Base-by-base conservation (phyloP, 441 rosid genomes). In the Aleurites moluccanus region DNA sequence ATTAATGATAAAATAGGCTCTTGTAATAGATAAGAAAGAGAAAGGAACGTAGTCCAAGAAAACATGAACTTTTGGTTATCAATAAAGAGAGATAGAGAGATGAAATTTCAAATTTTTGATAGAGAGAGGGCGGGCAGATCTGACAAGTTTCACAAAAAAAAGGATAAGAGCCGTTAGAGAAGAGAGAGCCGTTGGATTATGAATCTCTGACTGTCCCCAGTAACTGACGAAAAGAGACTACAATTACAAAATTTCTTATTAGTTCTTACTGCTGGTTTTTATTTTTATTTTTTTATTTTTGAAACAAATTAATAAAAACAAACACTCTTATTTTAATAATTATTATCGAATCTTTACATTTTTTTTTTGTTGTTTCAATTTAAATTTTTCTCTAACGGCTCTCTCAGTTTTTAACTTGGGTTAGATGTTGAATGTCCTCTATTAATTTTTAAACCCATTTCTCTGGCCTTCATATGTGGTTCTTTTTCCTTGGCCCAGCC, bases 91-190 rank as follows among this genome's bases (percentile, higher is more conserved):
- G 40, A 38, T 6, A 38, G 8, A 38, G 40, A 38, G 38, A 52
- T 49, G 59, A 16, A 78, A 30, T 52, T 85, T 83, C n/a, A 85
- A 85, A 83, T 71, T 81, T 86, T 75, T 49, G 59, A 82, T 71
- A 16, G 44, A 77, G 50, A 56, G 53, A 67, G 73, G 56, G 6
- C 21, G 21, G 50, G 62, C 42, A 50, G 69, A 42, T 18, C 62
- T 47, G 70, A 70, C 10, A 73, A 2, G 16, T 10, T 28, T 15
- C 23, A 23, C 6, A 14, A 50, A 8, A 55, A 21, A 50, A 53
- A 13, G n/a, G 20, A 28, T 38, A 25, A 33, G 27, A 74, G 77
- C 80, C 74, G 83, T 76, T 74, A 60, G 81, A 75, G 40, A 6
- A 38, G 40, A 38, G 40, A 6, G 40, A 38, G 40, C 40, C 40